Conservation (phyloP, 192 early-diverging fungal genomes). For the Cladochytrium replicatum region DNA sequence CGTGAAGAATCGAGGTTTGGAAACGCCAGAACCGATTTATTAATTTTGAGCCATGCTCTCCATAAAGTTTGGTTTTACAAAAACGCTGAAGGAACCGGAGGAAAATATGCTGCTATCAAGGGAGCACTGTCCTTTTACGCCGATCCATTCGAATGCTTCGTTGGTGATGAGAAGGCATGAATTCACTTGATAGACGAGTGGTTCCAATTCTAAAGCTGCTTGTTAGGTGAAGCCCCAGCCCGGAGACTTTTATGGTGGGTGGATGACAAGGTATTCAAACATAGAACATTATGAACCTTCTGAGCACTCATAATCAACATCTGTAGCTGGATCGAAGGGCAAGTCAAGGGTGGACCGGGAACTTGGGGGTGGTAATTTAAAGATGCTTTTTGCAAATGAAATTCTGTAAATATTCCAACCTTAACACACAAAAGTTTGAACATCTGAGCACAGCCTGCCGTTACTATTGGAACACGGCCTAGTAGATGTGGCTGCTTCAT, state of each 20-base stretch:
- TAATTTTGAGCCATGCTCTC: background rate
- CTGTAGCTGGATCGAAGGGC: constrained; percentile 8
- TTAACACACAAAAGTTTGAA: too few relatives aligned
- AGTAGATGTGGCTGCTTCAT: too few relatives aligned
- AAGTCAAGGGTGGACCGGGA: constrained; percentile 17
- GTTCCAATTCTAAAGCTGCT: too few relatives aligned
- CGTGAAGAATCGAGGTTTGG: constrained; percentile 6
- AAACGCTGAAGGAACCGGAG: background rate
- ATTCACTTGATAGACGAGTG: too few relatives aligned
- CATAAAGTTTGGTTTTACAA: constrained; percentile 13
- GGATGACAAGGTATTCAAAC: constrained; percentile 15
- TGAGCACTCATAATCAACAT: background rate
- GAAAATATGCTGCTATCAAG: constrained; percentile 7
- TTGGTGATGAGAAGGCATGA: constrained; percentile 18
- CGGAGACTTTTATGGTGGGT: constrained; percentile 26
- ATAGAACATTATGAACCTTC: background rate
- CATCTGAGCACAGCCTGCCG: too few relatives aligned
- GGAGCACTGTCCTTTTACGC: constrained; percentile 18
- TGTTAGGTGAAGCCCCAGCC: constrained; percentile 18
- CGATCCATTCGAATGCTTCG: constrained; percentile 16
- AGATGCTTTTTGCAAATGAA: too few relatives aligned
- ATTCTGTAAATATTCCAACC: too few relatives aligned
- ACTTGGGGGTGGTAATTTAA: constrained; percentile 18
- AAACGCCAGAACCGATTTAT: background rate
- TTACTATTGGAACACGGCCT: too few relatives aligned